A percentile compares a stretch with the other conserved stretches of the same genome.
Evolutionary conservation across 2,329 filamentous ascomycete genomes (phyloP).

Genomic region (Aspergillus awamori): DNA sequence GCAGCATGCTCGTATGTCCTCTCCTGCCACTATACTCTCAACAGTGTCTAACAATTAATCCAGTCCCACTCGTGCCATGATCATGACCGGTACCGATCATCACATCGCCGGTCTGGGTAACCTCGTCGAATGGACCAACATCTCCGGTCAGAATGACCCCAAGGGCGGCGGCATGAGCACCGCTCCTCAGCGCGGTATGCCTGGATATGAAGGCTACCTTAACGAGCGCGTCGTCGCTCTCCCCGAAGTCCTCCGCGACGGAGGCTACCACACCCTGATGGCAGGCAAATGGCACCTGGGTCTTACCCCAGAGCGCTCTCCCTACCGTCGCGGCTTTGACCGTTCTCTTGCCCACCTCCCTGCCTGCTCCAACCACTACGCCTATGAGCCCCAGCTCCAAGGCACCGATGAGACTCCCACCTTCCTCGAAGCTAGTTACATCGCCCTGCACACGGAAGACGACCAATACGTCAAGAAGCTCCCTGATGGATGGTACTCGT

Average conservation of each 20-base stretch:
- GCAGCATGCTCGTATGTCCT: slow-evolving; percentile 59
- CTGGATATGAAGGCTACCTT: slow-evolving; percentile 66
- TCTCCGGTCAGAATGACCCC: slow-evolving; percentile 56
- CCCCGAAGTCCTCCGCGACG: slow-evolving; percentile 61
- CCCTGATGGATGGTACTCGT: slow-evolving; percentile 58
- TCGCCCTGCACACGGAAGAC: slow-evolving; percentile 51
- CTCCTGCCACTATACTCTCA: not conserved
- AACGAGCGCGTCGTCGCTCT: slow-evolving; percentile 62
- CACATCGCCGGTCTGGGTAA: slow-evolving; percentile 59
- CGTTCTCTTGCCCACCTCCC: slow-evolving; percentile 63
- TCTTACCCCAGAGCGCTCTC: slow-evolving; percentile 59
- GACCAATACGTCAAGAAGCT: slow-evolving; percentile 50
- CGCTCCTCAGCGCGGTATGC: slow-evolving; percentile 59
- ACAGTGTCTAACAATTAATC: not conserved
- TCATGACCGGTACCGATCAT: slow-evolving; percentile 67
- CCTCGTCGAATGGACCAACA: slow-evolving; percentile 61
- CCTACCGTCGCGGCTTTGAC: slow-evolving; percentile 61
- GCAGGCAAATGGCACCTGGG: slow-evolving; percentile 67
- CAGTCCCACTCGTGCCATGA: slow-evolving; percentile 64
- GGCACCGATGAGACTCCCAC: slow-evolving; percentile 46
- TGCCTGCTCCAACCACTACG: slow-evolving; percentile 62
- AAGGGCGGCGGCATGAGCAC: slow-evolving; percentile 55
- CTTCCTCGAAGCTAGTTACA: slow-evolving; percentile 45
- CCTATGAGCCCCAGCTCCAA: slow-evolving; percentile 52
- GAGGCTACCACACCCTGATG: slow-evolving; percentile 64